Percentiles rank a stretch among this genome's conserved stretches.
These are phyloP conservation scores for Metarhizium brunneum DNA, from an alignment of 2,329 filamentous ascomycete genomes.

Conservation along the genomic window DNA sequence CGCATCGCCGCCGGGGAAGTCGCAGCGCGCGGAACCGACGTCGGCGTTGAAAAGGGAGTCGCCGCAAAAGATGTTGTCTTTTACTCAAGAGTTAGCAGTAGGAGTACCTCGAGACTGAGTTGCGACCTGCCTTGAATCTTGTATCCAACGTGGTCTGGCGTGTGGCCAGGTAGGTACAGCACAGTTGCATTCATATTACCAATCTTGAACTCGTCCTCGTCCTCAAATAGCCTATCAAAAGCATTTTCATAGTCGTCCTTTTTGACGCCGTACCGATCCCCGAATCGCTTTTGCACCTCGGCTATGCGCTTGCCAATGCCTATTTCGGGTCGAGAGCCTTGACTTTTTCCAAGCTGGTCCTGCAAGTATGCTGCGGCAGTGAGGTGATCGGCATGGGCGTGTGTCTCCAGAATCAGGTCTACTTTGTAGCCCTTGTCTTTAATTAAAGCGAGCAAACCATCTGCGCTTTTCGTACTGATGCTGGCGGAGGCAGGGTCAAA, in stretches of 20 bases:
- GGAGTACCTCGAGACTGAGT: too few species aligned
- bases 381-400: slow-evolving; percentile 52
- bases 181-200: slow-evolving; percentile 35
- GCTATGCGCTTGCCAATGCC: slow-evolving; percentile 47
- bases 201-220: slow-evolving; percentile 43
- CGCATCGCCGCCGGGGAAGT: slow-evolving; percentile 44
- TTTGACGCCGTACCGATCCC: slow-evolving; percentile 35
- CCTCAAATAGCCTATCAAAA: slow-evolving; percentile 44
- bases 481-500: slow-evolving; percentile 33
- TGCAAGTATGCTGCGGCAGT: slow-evolving; percentile 52
- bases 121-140: slow-evolving; percentile 32
- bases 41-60: slow-evolving; percentile 44
- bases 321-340: slow-evolving; percentile 30
- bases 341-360: slow-evolving; percentile 23
- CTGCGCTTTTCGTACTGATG: slow-evolving; percentile 43
- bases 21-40: slow-evolving; percentile 42
- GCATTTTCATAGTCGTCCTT: slow-evolving; percentile 30
- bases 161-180: slow-evolving; percentile 51
- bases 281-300: slow-evolving; percentile 41
- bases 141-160: slow-evolving; percentile 52
- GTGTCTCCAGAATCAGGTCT: slow-evolving; percentile 49
- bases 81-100: too few species aligned
- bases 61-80: slow-evolving; percentile 40
- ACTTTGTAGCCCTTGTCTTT: slow-evolving; percentile 36
- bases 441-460: slow-evolving; percentile 37